Evolutionary conservation across 257 asterid species (phyloP), one percentile per base, ranked within the genome.

Genomic region (Solanum medicagineum): DNA sequence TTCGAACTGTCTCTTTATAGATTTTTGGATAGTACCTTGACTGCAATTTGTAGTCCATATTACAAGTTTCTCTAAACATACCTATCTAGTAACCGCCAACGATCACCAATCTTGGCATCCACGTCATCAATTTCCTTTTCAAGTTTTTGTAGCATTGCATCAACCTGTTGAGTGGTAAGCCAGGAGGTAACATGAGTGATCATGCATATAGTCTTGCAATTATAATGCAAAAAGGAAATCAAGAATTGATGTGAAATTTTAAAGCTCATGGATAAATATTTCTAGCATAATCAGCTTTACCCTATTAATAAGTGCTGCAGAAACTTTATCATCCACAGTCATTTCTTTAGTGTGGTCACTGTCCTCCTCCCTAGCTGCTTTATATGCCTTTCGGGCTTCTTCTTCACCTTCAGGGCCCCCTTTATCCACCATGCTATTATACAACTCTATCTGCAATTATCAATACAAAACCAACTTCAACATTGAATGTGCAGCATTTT

Each of bases 71-170:
- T 53, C 24, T 26, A 56, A 5, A 74, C 83, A 83, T 92, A 96
- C 99, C 99, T 95, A 86, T 95, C 99, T 81, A 97, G 99, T 89
- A 97, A 86, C 81, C 98, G 92, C 99, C 98, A 97, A 74, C 92
- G 90, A 59, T 97, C 93, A 29, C 99, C 99, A 88, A 97, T 97
- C 89, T 93, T 93, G 7, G 95, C 96, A 91, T 97, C 99, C 84
- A 97, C 99, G 9, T 93, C 96, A 90, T 97, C 99, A 75, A 97
- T 97, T 87, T 97, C 99, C 90, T 95, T 94, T 88, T 97, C 99
- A 88, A 97, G 98, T 87, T 94, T 97, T 56, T 97, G 98, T 77
- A 97, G 98, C 99, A 97, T 97, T 66, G 93, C 94, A 90, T 95
- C 99, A 88, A 97, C 99, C 99, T 97, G 88, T 84, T 79, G 88